Evolutionary conservation across 2,329 filamentous ascomycete genomes (phyloP).

Genomic region (Akanthomyces lecanii): DNA sequence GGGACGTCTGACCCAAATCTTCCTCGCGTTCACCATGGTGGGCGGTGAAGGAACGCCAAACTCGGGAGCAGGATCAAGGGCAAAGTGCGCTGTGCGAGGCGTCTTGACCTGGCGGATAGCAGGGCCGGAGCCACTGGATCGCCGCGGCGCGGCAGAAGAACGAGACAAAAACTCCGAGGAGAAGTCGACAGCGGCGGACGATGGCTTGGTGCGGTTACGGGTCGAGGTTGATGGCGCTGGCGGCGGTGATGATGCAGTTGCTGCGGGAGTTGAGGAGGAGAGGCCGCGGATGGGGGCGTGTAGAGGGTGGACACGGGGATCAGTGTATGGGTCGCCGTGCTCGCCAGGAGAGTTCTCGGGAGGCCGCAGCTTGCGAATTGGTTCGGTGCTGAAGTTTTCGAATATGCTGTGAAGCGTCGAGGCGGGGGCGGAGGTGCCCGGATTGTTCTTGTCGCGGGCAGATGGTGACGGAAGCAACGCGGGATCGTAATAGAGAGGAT

Average conservation of each 20-base stretch:
- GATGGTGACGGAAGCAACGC: constrained; percentile 8
- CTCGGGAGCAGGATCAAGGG: constrained; percentile 25
- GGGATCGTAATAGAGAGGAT: constrained; percentile 5
- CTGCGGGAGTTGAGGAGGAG: constrained; percentile 11
- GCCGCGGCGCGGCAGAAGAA: neutral
- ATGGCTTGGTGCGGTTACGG: neutral
- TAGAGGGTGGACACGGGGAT: constrained; percentile 25
- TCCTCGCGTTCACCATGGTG: constrained; percentile 61
- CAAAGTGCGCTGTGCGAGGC: constrained; percentile 17
- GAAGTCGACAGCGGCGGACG: neutral
- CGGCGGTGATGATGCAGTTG: neutral
- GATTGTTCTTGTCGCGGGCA: neutral
- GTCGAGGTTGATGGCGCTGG: neutral
- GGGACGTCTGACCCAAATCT: constrained; percentile 92
- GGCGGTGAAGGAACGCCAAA: constrained; percentile 29
- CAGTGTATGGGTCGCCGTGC: constrained; percentile 7
- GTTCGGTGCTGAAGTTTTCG: constrained; percentile 22
- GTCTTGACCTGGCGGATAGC: constrained; percentile 21
- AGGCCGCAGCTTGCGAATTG: constrained; percentile 20
- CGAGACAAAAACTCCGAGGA: neutral
- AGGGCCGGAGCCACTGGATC: constrained; percentile 26
- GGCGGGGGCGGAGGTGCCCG: constrained; percentile 21
- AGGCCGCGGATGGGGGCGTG: constrained; percentile 21
- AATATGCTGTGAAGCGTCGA: constrained; percentile 26
- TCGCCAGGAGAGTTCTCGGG: neutral